Evolutionary conservation across 768 basidiomycete genomes (phyloP), one percentile per base, ranked within the genome.

Genomic region (Dioszegia hungarica): DNA sequence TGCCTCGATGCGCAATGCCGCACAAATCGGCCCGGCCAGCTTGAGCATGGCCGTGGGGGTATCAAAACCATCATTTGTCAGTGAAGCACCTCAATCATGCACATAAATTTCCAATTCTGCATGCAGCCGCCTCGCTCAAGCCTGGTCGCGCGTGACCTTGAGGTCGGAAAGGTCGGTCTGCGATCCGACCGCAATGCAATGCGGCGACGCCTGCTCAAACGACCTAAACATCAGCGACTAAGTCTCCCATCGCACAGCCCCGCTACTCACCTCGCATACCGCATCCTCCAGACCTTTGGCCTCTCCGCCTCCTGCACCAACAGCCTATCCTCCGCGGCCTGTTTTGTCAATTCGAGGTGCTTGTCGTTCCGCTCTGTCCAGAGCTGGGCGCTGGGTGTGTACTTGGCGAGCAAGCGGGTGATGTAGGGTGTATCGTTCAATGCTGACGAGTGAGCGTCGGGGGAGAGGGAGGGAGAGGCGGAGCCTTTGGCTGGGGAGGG

Each of bases 271-370:
- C 5, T 25, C 25, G 56, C 44, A 47, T 57, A 46, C 29, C 56
- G 39, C 46, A 48, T 36, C 24, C 56, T 48, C 56, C 56, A 57
- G 9, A 79, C 68, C 37, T 59, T 64, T 2, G 76, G 75, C 59
- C 73, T 68, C 70, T 78, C 76, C 4, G 78, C 78, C 56, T 77
- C 76, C 63, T 77, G 77, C 65, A 77, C 70, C 51, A 79, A 59
- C 56, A 78, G 58, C 59, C 73, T 68, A 39, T 76, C 73, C 54
- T 75, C 77, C 14, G 77, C 76, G 2, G 62, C 62, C 57, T 70
- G 58, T 40, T 74, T 66, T 17, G 69, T 64, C 41, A 75, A 47
- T 55, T 77, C 71, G 31, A 79, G 60, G 61, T 78, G 77, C 62
- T 75, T 74, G 40, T 75, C 75, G 60, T 75, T 76, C 64, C 77